Conservation (phyloP, 2,329 filamentous ascomycete species). For the Xylariaceae sp. region DNA sequence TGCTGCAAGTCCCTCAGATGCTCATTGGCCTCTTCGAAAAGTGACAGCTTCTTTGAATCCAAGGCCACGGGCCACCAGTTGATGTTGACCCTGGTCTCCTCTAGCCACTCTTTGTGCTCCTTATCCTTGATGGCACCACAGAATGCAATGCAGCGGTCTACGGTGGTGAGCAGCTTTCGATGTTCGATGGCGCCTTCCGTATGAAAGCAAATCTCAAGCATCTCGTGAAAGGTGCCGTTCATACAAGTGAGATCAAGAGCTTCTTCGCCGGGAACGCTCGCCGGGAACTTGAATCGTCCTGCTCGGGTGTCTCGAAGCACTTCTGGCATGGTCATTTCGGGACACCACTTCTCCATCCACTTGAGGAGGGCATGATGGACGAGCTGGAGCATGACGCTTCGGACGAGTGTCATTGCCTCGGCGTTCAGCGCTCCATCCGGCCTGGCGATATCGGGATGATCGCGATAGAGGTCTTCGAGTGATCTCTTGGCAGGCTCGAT, state of each 20-base stretch:
- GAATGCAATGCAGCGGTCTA: slow-evolving; percentile 18
- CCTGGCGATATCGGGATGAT: slow-evolving; percentile 17
- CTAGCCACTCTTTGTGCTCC: slow-evolving; percentile 11
- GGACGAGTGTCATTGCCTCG: slow-evolving; percentile 8
- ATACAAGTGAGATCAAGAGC: neutral
- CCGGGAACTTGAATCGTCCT: neutral
- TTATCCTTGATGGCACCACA: slow-evolving; percentile 19
- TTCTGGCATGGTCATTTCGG: slow-evolving; percentile 10
- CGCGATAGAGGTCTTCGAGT: slow-evolving; percentile 21
- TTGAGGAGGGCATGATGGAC: slow-evolving; percentile 15
- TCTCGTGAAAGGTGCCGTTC: slow-evolving; percentile 4
- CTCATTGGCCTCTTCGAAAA: slow-evolving; percentile 1
- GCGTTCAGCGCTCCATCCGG: slow-evolving; percentile 11
- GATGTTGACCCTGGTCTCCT: slow-evolving; percentile 10
- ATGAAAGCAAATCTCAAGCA: slow-evolving; percentile 7
- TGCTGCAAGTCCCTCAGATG: slow-evolving; percentile 1
- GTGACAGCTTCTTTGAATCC: slow-evolving; percentile 12
- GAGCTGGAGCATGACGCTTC: slow-evolving; percentile 10
- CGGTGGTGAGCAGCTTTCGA: slow-evolving; percentile 12
- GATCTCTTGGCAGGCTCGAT: neutral
- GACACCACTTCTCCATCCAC: slow-evolving; percentile 24
- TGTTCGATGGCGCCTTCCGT: neutral
- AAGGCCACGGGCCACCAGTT: slow-evolving; percentile 19
- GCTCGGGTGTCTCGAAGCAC: slow-evolving; percentile 11
- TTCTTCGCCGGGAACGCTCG: too few relatives aligned